phyloP scores from a whole-genome alignment of 441 rosid genomes.

The Arabidopsis lyrata region DNA sequence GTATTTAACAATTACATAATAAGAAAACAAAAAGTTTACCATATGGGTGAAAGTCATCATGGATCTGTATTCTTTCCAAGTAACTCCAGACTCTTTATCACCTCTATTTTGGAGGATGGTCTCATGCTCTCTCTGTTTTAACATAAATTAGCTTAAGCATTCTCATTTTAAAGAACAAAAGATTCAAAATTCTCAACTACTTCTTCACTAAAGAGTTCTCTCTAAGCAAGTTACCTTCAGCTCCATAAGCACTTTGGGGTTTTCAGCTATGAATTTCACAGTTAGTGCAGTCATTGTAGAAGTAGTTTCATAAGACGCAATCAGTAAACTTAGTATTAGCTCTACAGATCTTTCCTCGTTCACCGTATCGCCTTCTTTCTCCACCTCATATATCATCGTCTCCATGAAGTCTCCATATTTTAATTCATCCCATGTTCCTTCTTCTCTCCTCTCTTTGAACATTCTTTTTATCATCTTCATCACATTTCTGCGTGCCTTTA shows the following conservation, averaged over 20 bases:
- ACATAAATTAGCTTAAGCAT: constrained; percentile 14
- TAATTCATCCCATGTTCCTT: not conserved
- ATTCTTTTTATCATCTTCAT: constrained; percentile 35
- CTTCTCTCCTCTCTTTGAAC: constrained; percentile 35
- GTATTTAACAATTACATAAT: not conserved
- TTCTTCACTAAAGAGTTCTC: not conserved
- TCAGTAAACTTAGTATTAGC: constrained; percentile 38
- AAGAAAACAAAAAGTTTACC: constrained; percentile 40
- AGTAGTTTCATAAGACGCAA: constrained; percentile 47
- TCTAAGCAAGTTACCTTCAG: constrained; percentile 32
- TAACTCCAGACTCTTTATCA: constrained; percentile 42
- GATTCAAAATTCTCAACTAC: not conserved
- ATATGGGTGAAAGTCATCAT: constrained; percentile 60
- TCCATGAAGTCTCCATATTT: constrained; percentile 42
- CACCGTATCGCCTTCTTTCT: constrained; percentile 40
- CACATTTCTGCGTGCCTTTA: constrained; percentile 40
- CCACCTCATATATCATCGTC: constrained; percentile 42
- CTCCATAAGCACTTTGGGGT: constrained; percentile 44
- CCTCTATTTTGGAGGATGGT: constrained; percentile 46
- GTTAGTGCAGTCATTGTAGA: constrained; percentile 42
- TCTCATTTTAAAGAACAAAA: not conserved
- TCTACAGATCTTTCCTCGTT: constrained; percentile 34
- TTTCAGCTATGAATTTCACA: constrained; percentile 41
- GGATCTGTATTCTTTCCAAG: constrained; percentile 61
- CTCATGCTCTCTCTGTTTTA: constrained; percentile 50